Evolutionary conservation across 2,329 filamentous ascomycete species (phyloP).

Genomic region (Fusarium sp.): DNA sequence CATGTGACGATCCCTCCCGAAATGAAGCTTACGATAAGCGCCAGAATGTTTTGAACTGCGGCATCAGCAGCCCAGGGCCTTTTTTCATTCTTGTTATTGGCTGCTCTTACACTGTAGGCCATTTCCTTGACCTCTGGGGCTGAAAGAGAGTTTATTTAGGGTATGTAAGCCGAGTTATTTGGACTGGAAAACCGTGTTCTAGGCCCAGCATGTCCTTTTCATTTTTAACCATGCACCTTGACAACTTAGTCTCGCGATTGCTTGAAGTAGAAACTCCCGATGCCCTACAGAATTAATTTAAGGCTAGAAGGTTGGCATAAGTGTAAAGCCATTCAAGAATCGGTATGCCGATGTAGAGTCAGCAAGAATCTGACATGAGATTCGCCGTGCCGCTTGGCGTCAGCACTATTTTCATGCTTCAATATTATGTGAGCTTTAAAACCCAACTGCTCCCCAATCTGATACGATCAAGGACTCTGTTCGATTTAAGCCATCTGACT

Average conservation of each 20-base stretch:
- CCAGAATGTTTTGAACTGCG: not conserved
- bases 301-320: not conserved
- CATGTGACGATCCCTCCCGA: not conserved
- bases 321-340: accelerated
- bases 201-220: not conserved
- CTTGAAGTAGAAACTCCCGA: not conserved
- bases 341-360: not conserved
- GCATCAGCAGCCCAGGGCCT: not conserved
- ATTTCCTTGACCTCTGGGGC: accelerated
- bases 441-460: not conserved
- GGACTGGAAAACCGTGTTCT: not conserved
- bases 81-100: not conserved
- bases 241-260: not conserved
- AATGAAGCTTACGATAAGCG: not conserved
- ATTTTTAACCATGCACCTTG: too few species aligned
- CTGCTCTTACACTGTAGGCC: accelerated
- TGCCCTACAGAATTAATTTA: not conserved
- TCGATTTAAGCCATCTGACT: accelerated
- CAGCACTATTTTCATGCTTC: not conserved
- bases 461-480: not conserved
- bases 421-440: not conserved
- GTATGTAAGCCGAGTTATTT: not conserved
- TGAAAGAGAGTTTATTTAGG: accelerated
- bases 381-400: not conserved
- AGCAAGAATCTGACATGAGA: not conserved